phyloP scores from a whole-genome alignment of 768 basidiomycete species.

The Neoboletus brunneissimus region DNA sequence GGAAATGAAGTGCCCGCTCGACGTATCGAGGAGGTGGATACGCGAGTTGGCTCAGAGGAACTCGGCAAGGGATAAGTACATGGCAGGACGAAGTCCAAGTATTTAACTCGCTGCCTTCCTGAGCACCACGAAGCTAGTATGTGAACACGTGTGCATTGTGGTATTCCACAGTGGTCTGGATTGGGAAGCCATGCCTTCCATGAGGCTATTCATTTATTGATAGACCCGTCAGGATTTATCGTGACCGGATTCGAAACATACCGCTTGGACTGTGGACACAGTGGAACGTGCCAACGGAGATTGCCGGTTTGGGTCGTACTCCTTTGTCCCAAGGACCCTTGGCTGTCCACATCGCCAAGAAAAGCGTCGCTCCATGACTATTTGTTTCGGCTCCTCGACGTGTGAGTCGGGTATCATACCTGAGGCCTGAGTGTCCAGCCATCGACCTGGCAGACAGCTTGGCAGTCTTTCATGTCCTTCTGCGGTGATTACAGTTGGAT shows the following conservation, averaged over 20 bases:
- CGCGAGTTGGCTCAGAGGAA: not conserved
- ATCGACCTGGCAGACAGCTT: not conserved
- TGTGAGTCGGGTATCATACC: not conserved
- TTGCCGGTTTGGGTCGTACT: constrained; percentile 6
- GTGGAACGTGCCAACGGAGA: constrained; percentile 16
- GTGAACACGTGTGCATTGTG: constrained; percentile 22
- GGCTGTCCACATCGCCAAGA: not conserved
- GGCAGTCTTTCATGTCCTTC: too few relatives aligned
- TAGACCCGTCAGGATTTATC: constrained; percentile 2
- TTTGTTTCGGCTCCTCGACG: not conserved
- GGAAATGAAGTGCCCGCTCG: not conserved
- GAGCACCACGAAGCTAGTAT: constrained; percentile 2
- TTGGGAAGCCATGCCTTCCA: constrained; percentile 11
- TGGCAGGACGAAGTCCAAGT: constrained; percentile 4
- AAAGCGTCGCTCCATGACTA: not conserved
- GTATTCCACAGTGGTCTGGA: constrained; percentile 17
- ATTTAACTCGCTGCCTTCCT: constrained; percentile 25
- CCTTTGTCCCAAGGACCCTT: not conserved
- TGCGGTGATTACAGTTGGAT: constrained; percentile 18
- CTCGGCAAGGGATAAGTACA: not conserved
- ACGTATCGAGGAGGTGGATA: constrained; percentile 7
- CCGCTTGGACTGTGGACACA: not conserved
- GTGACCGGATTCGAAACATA: constrained; percentile 6
- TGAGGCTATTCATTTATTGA: constrained; percentile 17
- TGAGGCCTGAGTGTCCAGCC: not conserved